phyloP scores from a whole-genome alignment of 2,329 filamentous ascomycete species.

The Nigrospora sphaerica region DNA sequence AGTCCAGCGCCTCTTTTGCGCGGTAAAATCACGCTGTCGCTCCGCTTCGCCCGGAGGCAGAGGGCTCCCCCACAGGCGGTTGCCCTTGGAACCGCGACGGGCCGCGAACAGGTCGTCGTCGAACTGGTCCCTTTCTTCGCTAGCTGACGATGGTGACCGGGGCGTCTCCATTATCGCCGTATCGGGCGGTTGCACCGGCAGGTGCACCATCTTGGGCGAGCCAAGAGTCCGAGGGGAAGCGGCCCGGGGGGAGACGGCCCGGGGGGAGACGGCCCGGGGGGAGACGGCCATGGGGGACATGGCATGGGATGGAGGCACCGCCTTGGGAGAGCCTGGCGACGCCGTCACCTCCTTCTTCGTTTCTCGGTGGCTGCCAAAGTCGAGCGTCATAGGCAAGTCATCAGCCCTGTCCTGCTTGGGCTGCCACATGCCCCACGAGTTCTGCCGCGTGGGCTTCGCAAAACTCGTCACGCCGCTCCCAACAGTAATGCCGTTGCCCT shows the following conservation, averaged over 20 bases:
- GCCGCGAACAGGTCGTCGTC: conserved; percentile 16
- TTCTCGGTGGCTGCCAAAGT: conserved; percentile 31
- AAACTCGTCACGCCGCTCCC: conserved; percentile 22
- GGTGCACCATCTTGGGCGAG: conserved; percentile 4
- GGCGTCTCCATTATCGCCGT: background rate
- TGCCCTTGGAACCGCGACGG: too few species aligned
- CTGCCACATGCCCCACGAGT: conserved; percentile 43
- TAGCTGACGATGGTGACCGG: background rate
- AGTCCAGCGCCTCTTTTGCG: conserved; percentile 48
- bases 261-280: background rate
- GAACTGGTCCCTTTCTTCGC: conserved; percentile 18
- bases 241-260: background rate
- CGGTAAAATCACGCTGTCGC: conserved; percentile 34
- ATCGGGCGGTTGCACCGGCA: conserved; percentile 1
- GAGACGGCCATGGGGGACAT: too few species aligned
- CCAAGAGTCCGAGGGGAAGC: too few species aligned
- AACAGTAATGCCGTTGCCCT: conserved; percentile 27
- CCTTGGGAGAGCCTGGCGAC: too few species aligned
- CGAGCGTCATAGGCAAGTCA: conserved; percentile 34
- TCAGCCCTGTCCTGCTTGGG: conserved; percentile 14
- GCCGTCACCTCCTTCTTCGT: too few species aligned
- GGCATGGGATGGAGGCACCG: too few species aligned
- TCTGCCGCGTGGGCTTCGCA: conserved; percentile 24
- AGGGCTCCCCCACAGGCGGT: conserved; percentile 38
- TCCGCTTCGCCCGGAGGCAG: conserved; percentile 38